Percentiles rank a stretch among this genome's conserved stretches.
phyloP scores from a whole-genome alignment of 2,329 filamentous ascomycete genomes.

The Metarhizium guizhouense region DNA sequence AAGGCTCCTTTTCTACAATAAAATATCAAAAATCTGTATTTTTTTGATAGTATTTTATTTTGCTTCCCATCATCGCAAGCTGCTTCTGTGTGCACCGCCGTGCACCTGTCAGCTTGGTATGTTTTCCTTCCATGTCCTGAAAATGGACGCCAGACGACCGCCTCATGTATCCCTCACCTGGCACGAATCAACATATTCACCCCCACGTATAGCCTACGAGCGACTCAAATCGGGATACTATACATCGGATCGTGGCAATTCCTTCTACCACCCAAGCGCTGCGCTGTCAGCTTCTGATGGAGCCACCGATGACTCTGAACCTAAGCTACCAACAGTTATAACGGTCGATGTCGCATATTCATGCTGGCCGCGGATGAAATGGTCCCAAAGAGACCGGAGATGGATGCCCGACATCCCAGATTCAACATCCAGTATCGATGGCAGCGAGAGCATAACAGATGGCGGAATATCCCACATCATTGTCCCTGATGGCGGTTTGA shows the following conservation, averaged over 20 bases:
- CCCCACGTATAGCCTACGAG: not conserved
- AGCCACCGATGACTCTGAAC: not conserved
- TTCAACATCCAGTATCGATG: not conserved
- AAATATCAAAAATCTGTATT: not conserved
- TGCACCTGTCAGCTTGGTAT: not conserved
- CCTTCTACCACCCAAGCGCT: not conserved
- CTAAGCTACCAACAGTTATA: not conserved
- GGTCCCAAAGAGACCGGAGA: not conserved
- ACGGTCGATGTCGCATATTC: not conserved
- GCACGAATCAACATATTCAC: not conserved
- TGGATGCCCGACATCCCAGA: not conserved
- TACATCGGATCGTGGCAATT: not conserved
- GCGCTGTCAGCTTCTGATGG: not conserved
- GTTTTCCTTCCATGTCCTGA: not conserved
- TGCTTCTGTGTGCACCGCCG: not conserved
- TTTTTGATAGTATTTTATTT: not conserved
- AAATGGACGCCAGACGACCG: no score
- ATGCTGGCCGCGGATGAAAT: not conserved
- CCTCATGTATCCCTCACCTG: not conserved
- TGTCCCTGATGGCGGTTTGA: conserved; percentile 16
- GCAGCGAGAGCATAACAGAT: not conserved
- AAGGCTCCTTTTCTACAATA: not conserved
- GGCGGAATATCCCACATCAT: not conserved
- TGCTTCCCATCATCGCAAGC: not conserved
- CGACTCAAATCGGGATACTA: not conserved